Conservation (phyloP, 202 grass and related monocot genomes). For the Bolboschoenoplectus hybrid region DNA sequence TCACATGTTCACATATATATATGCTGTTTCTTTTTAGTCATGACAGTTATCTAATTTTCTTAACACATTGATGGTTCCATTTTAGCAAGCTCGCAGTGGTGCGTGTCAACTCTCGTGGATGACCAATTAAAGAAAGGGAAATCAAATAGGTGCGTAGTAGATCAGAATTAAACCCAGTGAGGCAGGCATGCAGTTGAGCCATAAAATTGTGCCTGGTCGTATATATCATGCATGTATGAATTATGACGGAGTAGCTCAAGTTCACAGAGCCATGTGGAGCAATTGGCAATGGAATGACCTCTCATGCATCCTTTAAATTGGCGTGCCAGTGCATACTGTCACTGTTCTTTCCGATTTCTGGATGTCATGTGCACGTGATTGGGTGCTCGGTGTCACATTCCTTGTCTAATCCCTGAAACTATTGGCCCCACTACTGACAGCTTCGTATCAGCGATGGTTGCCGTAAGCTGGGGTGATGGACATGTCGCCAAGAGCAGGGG, state of each 20-base stretch:
- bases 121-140: background rate
- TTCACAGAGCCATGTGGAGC: background rate
- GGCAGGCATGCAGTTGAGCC: background rate
- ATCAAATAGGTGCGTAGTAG: background rate
- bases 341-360: slow-evolving; percentile 33
- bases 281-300: background rate
- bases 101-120: background rate
- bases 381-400: slow-evolving; percentile 13
- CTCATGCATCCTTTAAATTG: background rate
- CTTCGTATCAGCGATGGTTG: no score
- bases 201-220: background rate
- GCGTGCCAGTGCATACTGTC: slow-evolving; percentile 11
- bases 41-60: no score
- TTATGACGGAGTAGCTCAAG: background rate
- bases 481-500: no score
- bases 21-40: no score
- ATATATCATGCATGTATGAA: background rate
- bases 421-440: no score
- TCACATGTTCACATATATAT: no score
- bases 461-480: no score
- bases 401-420: background rate
- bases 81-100: background rate
- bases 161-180: background rate
- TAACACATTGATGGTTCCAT: background rate
- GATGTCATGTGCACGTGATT: slow-evolving; percentile 28